A percentile compares a stretch with the other conserved stretches of the same genome.
phyloP scores from a whole-genome alignment of 1,284 basidiomycete species.

The Phellopilus nigrolimitatus region DNA sequence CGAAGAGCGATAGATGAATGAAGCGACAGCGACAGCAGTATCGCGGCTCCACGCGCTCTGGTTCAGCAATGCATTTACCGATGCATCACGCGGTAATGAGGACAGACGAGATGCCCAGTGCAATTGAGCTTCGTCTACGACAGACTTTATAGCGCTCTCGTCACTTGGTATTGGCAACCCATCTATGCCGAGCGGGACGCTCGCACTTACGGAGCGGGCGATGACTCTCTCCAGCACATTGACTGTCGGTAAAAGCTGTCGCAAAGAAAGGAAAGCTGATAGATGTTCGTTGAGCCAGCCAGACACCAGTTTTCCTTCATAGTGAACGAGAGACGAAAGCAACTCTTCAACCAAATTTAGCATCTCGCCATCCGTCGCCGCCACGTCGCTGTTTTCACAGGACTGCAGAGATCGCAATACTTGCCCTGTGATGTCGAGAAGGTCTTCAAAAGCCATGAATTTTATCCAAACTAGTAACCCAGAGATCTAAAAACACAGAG shows the following conservation, averaged over 20 bases:
- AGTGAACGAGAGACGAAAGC: neutral
- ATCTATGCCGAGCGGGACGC: slow-evolving; percentile 16
- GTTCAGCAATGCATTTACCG: slow-evolving; percentile 7
- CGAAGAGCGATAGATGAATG: slow-evolving; percentile 14
- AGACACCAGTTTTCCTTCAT: neutral
- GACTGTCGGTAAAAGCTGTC: neutral
- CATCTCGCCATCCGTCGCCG: neutral
- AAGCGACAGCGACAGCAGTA: slow-evolving; percentile 10
- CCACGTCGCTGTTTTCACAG: neutral
- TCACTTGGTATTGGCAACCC: neutral
- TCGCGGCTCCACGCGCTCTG: slow-evolving; percentile 12
- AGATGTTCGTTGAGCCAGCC: slow-evolving; percentile 10
- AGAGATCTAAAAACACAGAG: slow-evolving; percentile 1
- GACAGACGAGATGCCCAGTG: slow-evolving; percentile 13
- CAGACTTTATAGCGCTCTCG: neutral
- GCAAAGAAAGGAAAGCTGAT: neutral
- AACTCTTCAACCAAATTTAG: neutral
- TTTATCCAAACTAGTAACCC: slow-evolving; percentile 6
- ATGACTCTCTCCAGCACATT: slow-evolving; percentile 10
- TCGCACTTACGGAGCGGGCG: slow-evolving; percentile 1
- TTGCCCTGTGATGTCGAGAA: slow-evolving; percentile 6
- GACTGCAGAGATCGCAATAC: neutral
- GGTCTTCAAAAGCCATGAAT: slow-evolving; percentile 10
- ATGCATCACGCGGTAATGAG: slow-evolving; percentile 1
- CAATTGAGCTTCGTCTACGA: slow-evolving; percentile 8